phyloP scores from a whole-genome alignment of 2,329 filamentous ascomycete species.

The Paracoccidioides brasiliensis region DNA sequence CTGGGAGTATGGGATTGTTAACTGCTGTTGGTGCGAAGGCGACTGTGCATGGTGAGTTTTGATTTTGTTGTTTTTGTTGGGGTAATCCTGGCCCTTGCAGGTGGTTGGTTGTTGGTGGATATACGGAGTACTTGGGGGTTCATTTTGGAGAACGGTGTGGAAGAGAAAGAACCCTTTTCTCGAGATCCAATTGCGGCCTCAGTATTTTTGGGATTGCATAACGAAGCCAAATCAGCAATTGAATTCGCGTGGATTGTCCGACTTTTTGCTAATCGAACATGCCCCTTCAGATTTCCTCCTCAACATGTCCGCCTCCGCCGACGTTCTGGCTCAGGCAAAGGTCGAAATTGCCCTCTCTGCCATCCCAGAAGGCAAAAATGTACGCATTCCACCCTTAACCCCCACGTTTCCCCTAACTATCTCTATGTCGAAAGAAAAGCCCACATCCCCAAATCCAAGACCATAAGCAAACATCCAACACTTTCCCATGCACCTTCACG shows the following conservation, averaged over 20 bases:
- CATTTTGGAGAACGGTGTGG: background rate
- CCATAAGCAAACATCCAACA: background rate
- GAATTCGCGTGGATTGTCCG: conserved; percentile 11
- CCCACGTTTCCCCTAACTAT: background rate
- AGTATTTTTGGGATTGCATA: background rate
- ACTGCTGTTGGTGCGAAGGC: conserved; percentile 91
- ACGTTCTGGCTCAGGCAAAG: conserved; percentile 98
- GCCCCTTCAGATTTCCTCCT: conserved; percentile 75
- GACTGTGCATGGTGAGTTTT: conserved; percentile 79
- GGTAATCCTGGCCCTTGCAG: background rate
- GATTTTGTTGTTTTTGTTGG: conserved; percentile 5
- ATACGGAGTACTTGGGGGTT: too few species aligned
- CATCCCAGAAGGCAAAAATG: conserved; percentile 99
- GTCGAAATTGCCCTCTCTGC: conserved; percentile 87
- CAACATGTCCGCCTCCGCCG: conserved; percentile 99
- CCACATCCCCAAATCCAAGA: too few species aligned
- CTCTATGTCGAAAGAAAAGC: background rate
- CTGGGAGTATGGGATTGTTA: conserved; percentile 84
- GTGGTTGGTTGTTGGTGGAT: too few species aligned
- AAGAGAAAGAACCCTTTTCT: background rate
- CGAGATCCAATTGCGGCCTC: background rate
- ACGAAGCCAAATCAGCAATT: conserved; percentile 1
- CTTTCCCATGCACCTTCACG: background rate
- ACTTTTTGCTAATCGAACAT: conserved; percentile 16
- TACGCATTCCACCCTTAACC: conserved; percentile 39